These are phyloP conservation scores for Calonectria hawksworthii DNA, from an alignment of 2,329 filamentous ascomycete species.

Conservation along the genomic window DNA sequence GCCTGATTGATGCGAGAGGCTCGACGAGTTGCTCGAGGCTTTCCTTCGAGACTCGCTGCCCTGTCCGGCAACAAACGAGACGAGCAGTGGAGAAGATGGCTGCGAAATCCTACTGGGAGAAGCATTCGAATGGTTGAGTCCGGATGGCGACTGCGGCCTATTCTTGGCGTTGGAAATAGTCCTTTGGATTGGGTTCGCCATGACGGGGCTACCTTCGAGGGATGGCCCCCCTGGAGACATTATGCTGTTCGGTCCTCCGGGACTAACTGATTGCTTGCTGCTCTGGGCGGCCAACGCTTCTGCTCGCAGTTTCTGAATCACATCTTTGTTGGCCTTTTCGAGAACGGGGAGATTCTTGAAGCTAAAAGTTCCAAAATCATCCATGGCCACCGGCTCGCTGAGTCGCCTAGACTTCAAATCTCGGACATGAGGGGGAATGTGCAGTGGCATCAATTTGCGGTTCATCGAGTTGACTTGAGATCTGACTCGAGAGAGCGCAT, in stretches of 20 bases:
- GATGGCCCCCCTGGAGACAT: conserved; percentile 76
- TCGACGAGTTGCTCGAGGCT: conserved; percentile 90
- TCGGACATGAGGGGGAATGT: conserved; percentile 96
- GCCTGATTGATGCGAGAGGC: conserved; percentile 81
- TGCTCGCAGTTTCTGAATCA: conserved; percentile 94
- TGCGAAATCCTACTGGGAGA: conserved; percentile 87
- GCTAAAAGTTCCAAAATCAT: conserved; percentile 96
- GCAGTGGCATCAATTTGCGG: conserved; percentile 91
- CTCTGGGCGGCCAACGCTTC: conserved; percentile 83
- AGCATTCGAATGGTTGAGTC: conserved; percentile 82
- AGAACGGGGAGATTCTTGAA: conserved; percentile 98
- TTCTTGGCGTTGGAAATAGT: conserved; percentile 89
- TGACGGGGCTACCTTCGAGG: conserved; percentile 86
- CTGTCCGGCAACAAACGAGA: conserved; percentile 92
- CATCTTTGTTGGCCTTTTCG: conserved; percentile 98
- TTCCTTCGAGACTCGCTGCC: conserved; percentile 85
- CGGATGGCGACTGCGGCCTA: conserved; percentile 88
- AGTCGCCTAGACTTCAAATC: conserved; percentile 89
- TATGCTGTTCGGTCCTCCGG: conserved; percentile 56
- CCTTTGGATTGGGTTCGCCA: conserved; percentile 84
- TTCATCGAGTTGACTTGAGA: conserved; percentile 90
- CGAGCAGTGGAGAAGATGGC: conserved; percentile 82
- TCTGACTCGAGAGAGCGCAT: conserved; percentile 90
- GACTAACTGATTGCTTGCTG: conserved; percentile 62
- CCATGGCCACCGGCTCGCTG: conserved; percentile 88